Evolutionary conservation across 805 yeast species (phyloP), one percentile per base, ranked within the genome.

Genomic region (Sporopachydermia quercuum): DNA sequence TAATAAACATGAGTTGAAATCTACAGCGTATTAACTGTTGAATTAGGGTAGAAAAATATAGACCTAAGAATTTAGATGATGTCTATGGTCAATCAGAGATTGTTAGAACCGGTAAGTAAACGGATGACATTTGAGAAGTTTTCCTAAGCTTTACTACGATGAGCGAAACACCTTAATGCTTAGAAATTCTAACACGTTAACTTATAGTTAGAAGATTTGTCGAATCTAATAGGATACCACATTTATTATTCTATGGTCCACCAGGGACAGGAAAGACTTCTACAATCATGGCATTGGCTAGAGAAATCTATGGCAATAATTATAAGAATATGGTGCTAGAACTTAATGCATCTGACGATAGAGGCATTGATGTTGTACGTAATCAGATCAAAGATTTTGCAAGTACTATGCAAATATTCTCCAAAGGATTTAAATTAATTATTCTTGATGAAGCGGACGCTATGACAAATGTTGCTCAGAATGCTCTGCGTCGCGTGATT

Each of bases 341-440:
- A 55, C 68, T 91, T 57, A 91, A 91, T 60, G 98, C 98, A 3
- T 79, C 93, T 3, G 98, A 91, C 58, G 98, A 91, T 57, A 74
- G 98, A 61, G 98, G 98, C 47, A 91, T 91, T 48, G 94, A 85
- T 50, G 96, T 91, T 36, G 97, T 91, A n/a, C 72, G 99, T 47
- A 91, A 91, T 52, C 96, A 86, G 60, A 86, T 91, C 64, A 91
- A 91, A 66, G 86, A 80, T 49, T 91, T 91, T 63, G 98, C 98
- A 6, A 76, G 89, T 19, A 91, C 98, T 1, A 76, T 85, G 68
- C 98, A 91, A 57, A 89, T 91, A 40, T 91, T 89, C 60, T 68
- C 76, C 44, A 68, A 71, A 40, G 93, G 91, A 11, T 86, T 86
- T 68, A 89, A 89, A 54, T 63, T 89, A 49, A 79, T 89, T 43